These are phyloP conservation scores for Polymyxa betae DNA, from an alignment of 208 protist species.

Conservation along the genomic window DNA sequence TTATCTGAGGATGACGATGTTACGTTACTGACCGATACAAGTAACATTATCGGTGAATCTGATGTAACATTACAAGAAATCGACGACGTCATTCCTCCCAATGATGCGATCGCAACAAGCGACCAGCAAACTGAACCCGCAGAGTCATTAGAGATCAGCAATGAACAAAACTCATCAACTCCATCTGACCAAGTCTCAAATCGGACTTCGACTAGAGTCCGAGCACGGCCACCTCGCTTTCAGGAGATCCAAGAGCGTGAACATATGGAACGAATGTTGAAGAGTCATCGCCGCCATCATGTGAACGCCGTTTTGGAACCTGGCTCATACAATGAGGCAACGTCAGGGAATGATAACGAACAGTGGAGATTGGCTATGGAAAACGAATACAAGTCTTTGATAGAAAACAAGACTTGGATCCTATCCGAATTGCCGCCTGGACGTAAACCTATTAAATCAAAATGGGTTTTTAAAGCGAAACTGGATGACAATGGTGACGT, in stretches of 20 bases:
- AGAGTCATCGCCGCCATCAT: neutral
- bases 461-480: neutral
- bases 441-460: neutral
- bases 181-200: neutral
- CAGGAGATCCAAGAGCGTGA: neutral
- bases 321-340: neutral
- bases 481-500: neutral
- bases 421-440: neutral
- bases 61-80: neutral
- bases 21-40: neutral
- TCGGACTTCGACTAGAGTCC: neutral
- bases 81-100: no score
- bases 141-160: neutral
- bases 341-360: neutral
- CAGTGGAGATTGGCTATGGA: neutral
- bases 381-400: neutral
- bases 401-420: neutral
- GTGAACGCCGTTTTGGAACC: neutral
- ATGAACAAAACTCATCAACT: neutral
- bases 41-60: neutral
- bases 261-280: no score
- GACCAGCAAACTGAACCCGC: no score
- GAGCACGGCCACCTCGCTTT: neutral
- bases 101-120: no score
- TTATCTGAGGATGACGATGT: neutral